Evolutionary conservation across 768 basidiomycete species (phyloP).

Genomic region (Pleurotus citrinopileatus): DNA sequence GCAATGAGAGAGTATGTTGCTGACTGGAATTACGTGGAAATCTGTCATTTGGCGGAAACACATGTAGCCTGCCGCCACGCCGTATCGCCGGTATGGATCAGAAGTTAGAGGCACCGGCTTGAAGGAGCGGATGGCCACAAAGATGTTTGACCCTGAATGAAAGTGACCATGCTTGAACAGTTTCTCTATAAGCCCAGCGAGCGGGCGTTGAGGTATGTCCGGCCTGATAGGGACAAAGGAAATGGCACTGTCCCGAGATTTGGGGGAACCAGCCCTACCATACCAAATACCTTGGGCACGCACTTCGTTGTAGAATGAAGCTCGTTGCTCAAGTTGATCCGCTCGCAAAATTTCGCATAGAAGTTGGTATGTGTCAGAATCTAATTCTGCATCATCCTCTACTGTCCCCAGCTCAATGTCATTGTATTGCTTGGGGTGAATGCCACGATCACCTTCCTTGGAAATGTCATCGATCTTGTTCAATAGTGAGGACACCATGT

Average conservation of each 20-base stretch:
- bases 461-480: slow-evolving; percentile 10
- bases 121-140: slow-evolving; percentile 5
- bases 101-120: background rate
- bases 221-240: slow-evolving; percentile 10
- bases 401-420: slow-evolving; percentile 12
- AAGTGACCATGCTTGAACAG: slow-evolving; percentile 8
- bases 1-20: slow-evolving; percentile 12
- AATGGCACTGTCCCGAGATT: slow-evolving; percentile 12
- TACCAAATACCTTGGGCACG: slow-evolving; percentile 11
- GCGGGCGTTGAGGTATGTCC: background rate
- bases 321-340: background rate
- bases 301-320: slow-evolving; percentile 8
- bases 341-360: no score
- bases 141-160: background rate
- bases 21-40: slow-evolving; percentile 7
- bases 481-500: slow-evolving; percentile 11
- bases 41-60: background rate
- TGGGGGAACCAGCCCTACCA: slow-evolving; percentile 8
- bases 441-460: no score
- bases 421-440: no score
- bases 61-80: slow-evolving; percentile 14
- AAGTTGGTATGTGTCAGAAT: background rate
- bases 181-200: slow-evolving; percentile 3
- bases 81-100: slow-evolving; percentile 16
- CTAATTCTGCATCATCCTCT: background rate